Conservation (phyloP, 331 rosid species). For the Arachis monticola region DNA sequence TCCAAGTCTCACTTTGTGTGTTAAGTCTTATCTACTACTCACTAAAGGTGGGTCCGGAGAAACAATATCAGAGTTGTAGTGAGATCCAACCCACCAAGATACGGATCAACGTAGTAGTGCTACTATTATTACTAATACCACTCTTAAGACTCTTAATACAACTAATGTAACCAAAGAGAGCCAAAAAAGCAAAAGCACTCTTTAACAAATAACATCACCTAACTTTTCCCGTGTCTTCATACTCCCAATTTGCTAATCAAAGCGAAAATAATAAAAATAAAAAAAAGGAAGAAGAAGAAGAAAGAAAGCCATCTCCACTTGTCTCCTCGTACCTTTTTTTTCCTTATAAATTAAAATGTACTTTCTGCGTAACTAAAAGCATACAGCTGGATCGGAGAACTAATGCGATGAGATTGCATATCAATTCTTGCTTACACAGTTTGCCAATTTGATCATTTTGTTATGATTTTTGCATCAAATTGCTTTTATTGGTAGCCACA, state of each 20-base stretch:
- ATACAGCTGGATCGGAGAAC: conserved; percentile 16
- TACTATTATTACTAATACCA: not conserved
- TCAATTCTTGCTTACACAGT: conserved; percentile 39
- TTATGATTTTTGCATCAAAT: not conserved
- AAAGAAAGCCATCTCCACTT: conserved; percentile 41
- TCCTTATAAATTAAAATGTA: conserved; percentile 11
- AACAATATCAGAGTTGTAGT: conserved; percentile 26
- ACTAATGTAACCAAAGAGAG: not conserved
- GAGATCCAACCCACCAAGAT: conserved; percentile 64
- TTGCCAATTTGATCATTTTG: conserved; percentile 30
- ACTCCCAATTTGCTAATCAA: conserved; percentile 5
- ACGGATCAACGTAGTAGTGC: conserved; percentile 44
- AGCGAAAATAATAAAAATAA: not conserved
- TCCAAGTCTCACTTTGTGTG: not conserved
- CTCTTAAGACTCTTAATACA: conserved; percentile 32
- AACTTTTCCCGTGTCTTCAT: conserved; percentile 21
- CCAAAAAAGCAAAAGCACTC: conserved; percentile 33
- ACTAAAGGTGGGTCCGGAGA: conserved; percentile 35
- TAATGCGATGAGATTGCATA: conserved; percentile 14
- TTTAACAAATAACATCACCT: not conserved
- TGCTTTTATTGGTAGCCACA: conserved; percentile 37
- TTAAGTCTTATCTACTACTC: not conserved
- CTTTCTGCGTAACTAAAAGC: conserved; percentile 17
- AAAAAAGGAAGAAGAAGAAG: not conserved
- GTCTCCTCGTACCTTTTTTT: conserved; percentile 11